Evolutionary conservation across 371 early-diverging fungal species (phyloP), one percentile per base, ranked within the genome.

Genomic region (Mucor indicus): DNA sequence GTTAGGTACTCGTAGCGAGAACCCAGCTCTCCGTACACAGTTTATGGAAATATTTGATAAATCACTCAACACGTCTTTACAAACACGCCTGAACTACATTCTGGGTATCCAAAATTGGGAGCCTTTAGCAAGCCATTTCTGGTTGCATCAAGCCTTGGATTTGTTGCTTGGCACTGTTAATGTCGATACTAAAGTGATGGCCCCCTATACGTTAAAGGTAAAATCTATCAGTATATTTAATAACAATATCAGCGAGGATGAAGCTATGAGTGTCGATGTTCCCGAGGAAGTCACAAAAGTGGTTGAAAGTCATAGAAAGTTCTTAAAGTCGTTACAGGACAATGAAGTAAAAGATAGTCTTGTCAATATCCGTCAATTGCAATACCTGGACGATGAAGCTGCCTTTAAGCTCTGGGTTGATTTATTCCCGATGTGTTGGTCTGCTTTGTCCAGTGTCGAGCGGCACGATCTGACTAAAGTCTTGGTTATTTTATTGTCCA

Each of bases 91-190:
- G 15, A 85, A 86, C 31, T 99, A 98, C 53, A 76, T 98, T 17
- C 53, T 99, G 27, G 90, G 90, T 22, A 81, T 92, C 0, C 98
- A 99, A 59, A 95, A 93, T 51, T 98, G 99, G 99, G 96, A 96
- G 39, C 83, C 75, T 45, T 72, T 98, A 12, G 79, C 88, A 0
- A 72, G 76, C 15, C 77, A 83, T 12, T 98, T 92, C 57, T 98
- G 98, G 96, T 67, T 98, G 5, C 88, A 87, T 48, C 95, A 97
- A 50, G 92, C 93, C 0, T 53, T 93, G 35, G 93, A 93, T 60
- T 53, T 99, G 13, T 56, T 98, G 16, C 54, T 96, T 23, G 92
- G 92, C 1, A 80, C 86, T 11, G 66, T 84, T 17, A 69, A 66
- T 24, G 60, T 65, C 29, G 58, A 77, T 2, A 50, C 57, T 5